These are phyloP conservation scores for Saccharomyces uvarum DNA, from an alignment of 1,139 yeast genomes.

Conservation along the genomic window DNA sequence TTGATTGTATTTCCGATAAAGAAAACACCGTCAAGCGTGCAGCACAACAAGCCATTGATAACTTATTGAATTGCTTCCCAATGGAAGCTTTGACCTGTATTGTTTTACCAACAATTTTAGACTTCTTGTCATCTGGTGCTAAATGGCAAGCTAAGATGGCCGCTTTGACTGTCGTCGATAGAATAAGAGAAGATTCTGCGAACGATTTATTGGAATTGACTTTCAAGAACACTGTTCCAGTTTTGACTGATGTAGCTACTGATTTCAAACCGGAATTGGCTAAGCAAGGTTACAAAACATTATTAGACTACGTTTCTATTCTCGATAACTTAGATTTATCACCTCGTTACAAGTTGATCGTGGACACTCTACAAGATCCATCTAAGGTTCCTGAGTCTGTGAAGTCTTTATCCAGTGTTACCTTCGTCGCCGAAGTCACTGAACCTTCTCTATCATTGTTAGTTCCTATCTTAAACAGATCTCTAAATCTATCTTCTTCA, in stretches of 20 bases:
- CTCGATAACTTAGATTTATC: slow-evolving; percentile 88
- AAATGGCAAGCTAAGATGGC: slow-evolving; percentile 91
- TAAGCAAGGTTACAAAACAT: slow-evolving; percentile 66
- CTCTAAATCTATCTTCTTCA: slow-evolving; percentile 73
- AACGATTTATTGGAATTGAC: slow-evolving; percentile 76
- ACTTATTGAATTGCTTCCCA: slow-evolving; percentile 63
- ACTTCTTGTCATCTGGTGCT: slow-evolving; percentile 68
- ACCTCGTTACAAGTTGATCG: slow-evolving; percentile 78
- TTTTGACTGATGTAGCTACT: slow-evolving; percentile 79
- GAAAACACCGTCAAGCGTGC: slow-evolving; percentile 80
- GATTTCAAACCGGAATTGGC: slow-evolving; percentile 96
- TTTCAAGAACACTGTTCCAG: slow-evolving; percentile 73
- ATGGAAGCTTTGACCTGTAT: slow-evolving; percentile 72
- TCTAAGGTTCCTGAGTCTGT: slow-evolving; percentile 82
- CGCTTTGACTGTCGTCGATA: slow-evolving; percentile 66
- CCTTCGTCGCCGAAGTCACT: slow-evolving; percentile 97
- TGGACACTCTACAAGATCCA: slow-evolving; percentile 85
- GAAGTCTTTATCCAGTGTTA: slow-evolving; percentile 82
- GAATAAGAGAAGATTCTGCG: slow-evolving; percentile 70
- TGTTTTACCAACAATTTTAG: slow-evolving; percentile 53
- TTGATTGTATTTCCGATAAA: slow-evolving; percentile 72
- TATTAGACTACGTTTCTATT: slow-evolving; percentile 66
- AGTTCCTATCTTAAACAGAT: slow-evolving; percentile 88
- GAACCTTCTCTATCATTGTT: slow-evolving; percentile 87
- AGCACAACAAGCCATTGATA: slow-evolving; percentile 62